Percentiles rank a stretch among this genome's conserved stretches.
phyloP scores from a whole-genome alignment of 164 flowering plant genomes.

The Vitis rotundifolia region DNA sequence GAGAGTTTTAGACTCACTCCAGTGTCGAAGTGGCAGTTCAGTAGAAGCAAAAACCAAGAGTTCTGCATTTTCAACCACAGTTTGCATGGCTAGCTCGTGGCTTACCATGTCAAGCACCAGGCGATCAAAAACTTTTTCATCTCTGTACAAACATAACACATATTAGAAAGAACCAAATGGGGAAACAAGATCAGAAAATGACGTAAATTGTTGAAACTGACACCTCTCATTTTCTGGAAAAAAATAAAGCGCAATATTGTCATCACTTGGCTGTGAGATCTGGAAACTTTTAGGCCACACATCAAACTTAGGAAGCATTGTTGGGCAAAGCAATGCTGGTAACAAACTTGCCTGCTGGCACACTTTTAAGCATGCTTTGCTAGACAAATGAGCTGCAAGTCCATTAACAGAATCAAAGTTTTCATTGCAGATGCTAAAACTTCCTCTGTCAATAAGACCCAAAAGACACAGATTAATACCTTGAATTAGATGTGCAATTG shows the following conservation, averaged over 20 bases:
- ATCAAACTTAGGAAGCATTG: constrained; percentile 28
- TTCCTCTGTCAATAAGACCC: constrained; percentile 38
- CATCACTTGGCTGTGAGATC: constrained; percentile 37
- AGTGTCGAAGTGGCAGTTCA: constrained; percentile 29
- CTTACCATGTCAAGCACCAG: constrained; percentile 43
- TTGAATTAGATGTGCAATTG: background rate
- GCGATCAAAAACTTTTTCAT: constrained; percentile 26
- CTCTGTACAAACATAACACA: constrained; percentile 16
- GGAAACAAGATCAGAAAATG: background rate
- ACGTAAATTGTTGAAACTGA: background rate
- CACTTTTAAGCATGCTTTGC: constrained; percentile 43
- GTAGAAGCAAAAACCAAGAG: constrained; percentile 51
- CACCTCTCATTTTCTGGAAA: constrained; percentile 52
- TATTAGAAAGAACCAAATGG: background rate
- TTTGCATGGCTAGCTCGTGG: constrained; percentile 41
- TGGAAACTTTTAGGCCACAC: constrained; percentile 59
- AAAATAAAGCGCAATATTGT: constrained; percentile 55
- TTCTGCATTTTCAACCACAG: constrained; percentile 36
- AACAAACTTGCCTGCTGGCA: constrained; percentile 34
- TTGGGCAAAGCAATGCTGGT: constrained; percentile 26
- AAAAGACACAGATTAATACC: background rate
- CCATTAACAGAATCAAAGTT: constrained; percentile 15
- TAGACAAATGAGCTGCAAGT: constrained; percentile 53
- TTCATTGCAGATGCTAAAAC: constrained; percentile 19
- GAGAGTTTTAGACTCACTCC: constrained; percentile 42